A percentile compares a stretch with the other conserved stretches of the same genome.
Conservation (phyloP, 2,329 filamentous ascomycete species). For the Alternaria sp. region DNA sequence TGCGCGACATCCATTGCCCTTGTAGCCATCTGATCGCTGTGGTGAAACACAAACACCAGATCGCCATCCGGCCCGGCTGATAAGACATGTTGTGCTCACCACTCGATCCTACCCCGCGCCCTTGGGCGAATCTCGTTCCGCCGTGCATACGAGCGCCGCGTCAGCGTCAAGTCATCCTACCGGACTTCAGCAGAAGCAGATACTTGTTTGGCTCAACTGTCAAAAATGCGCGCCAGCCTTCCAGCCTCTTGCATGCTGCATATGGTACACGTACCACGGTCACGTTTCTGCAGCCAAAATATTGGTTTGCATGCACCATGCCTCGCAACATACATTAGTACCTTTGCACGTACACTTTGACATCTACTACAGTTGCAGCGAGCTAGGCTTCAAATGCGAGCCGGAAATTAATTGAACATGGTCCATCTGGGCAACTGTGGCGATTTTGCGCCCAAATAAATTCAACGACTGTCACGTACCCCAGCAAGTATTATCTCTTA, state of each 20-base stretch:
- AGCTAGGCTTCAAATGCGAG: not conserved
- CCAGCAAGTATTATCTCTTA: not conserved
- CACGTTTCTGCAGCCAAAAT: not conserved
- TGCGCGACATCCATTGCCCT: slow-evolving; percentile 9
- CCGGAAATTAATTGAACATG: not conserved
- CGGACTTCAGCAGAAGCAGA: not conserved
- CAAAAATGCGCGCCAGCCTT: not conserved
- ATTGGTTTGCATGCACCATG: slow-evolving; percentile 4
- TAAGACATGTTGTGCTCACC: slow-evolving; percentile 7
- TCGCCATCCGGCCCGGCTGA: slow-evolving; percentile 9
- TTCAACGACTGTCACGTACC: not conserved
- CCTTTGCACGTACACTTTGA: not conserved
- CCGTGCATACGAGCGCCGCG: slow-evolving; percentile 10
- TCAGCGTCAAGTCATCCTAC: slow-evolving; percentile 10
- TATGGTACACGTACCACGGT: not conserved
- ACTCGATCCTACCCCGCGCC: slow-evolving; percentile 13
- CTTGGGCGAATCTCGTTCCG: slow-evolving; percentile 3
- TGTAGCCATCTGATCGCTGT: slow-evolving; percentile 4
- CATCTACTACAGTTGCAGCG: not conserved
- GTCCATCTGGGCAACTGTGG: not conserved
- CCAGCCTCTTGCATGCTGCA: not conserved
- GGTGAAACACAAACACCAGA: slow-evolving; percentile 16
- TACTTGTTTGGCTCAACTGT: slow-evolving; percentile 2
- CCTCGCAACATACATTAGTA: not conserved
- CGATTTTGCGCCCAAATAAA: not conserved